A percentile compares a stretch with the other conserved stretches of the same genome.
Conservation (phyloP, 2,329 filamentous ascomycete species). For the Aspergillus caelatus region DNA sequence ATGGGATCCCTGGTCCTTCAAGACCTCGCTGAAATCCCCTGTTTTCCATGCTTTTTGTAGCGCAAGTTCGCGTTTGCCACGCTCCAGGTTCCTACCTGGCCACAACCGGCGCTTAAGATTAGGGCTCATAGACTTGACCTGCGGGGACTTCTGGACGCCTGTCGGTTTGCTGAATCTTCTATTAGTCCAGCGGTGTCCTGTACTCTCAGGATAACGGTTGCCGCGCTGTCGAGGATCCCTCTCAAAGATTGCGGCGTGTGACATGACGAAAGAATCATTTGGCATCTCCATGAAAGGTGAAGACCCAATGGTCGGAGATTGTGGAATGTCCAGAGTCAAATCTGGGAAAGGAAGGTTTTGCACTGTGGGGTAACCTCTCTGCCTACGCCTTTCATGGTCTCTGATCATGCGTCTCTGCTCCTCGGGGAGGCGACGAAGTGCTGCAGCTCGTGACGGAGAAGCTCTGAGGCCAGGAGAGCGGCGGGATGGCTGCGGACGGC, state of each 20-base stretch:
- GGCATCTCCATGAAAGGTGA: neutral
- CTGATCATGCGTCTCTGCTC: conserved; percentile 19
- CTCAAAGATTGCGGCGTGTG: neutral
- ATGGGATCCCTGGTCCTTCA: neutral
- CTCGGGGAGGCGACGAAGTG: conserved; percentile 15
- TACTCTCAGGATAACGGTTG: neutral
- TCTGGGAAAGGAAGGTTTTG: conserved; percentile 22
- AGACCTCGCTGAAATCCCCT: neutral
- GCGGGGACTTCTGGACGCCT: conserved; percentile 1
- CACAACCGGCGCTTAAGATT: conserved; percentile 12
- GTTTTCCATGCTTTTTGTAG: conserved; percentile 1
- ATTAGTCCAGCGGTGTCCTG: too few species aligned
- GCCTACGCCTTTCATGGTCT: conserved; percentile 17
- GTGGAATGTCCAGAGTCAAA: conserved; percentile 16
- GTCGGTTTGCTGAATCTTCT: neutral
- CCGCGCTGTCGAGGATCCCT: neutral
- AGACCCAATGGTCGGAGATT: neutral
- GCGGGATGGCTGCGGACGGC: neutral
- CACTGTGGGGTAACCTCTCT: conserved; percentile 14
- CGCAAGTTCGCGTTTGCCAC: neutral
- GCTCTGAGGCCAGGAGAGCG: neutral
- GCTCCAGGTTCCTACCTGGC: conserved; percentile 2
- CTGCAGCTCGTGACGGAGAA: conserved; percentile 18
- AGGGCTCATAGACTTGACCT: conserved; percentile 8
- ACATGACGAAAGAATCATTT: neutral